Conservation (phyloP, 2,329 filamentous ascomycete species). For the Alternaria gaisen region DNA sequence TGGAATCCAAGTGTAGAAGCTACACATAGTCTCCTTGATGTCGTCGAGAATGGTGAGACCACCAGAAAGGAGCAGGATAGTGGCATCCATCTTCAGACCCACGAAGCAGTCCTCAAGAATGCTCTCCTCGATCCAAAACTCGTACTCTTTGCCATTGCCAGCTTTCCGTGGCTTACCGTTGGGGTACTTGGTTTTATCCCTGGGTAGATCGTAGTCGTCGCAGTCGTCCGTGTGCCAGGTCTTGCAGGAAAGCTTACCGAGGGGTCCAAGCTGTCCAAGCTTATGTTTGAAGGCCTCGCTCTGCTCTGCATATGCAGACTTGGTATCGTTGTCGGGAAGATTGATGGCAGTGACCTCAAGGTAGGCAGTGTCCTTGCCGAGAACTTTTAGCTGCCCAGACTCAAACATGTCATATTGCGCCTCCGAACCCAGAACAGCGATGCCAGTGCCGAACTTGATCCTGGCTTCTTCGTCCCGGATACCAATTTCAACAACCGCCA, state of each 20-base stretch:
- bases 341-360: conserved; percentile 60
- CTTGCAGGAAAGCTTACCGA: conserved; percentile 64
- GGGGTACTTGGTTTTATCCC: conserved; percentile 36
- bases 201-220: conserved; percentile 51
- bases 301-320: conserved; percentile 57
- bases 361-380: conserved; percentile 33
- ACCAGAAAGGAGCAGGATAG: conserved; percentile 33
- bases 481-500: conserved; percentile 38
- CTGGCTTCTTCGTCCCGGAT: conserved; percentile 59
- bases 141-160: conserved; percentile 53
- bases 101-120: conserved; percentile 65
- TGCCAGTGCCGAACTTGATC: conserved; percentile 60
- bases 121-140: conserved; percentile 74
- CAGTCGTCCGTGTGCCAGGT: conserved; percentile 58
- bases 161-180: conserved; percentile 28
- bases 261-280: conserved; percentile 55
- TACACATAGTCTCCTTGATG: conserved; percentile 51
- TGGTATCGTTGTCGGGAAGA: conserved; percentile 54
- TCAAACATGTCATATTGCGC: conserved; percentile 51
- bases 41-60: conserved; percentile 49
- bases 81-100: conserved; percentile 62
- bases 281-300: conserved; percentile 48
- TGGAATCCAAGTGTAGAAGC: conserved; percentile 55
- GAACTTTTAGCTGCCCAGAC: conserved; percentile 23
- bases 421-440: conserved; percentile 58